phyloP scores from a whole-genome alignment of 441 rosid genomes.

The Hypseocharis bilobata region DNA sequence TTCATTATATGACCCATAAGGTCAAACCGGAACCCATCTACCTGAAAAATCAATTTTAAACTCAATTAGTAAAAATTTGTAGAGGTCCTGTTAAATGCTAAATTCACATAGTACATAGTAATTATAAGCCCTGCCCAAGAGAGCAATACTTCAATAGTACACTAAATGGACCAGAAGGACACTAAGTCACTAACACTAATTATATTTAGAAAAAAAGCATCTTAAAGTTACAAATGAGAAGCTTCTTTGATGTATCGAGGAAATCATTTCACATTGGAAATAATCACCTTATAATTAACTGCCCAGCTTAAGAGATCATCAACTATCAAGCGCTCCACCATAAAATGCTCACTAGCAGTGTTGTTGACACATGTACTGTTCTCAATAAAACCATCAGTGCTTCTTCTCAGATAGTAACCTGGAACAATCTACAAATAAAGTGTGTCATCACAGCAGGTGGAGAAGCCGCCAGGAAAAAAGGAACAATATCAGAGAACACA shows the following conservation, averaged over 20 bases:
- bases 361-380: conserved; percentile 81
- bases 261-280: not conserved
- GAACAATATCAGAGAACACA: not conserved
- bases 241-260: not conserved
- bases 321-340: conserved; percentile 77
- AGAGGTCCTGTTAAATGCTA: conserved; percentile 5
- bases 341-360: conserved; percentile 96
- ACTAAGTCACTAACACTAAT: not conserved
- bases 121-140: not conserved
- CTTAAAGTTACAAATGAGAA: too few relatives aligned
- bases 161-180: not conserved
- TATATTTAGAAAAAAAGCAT: not conserved
- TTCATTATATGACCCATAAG: conserved; percentile 98
- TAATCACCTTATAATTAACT: conserved; percentile 71
- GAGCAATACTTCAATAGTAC: not conserved
- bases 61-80: conserved; percentile 19
- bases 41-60: conserved; percentile 39
- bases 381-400: conserved; percentile 69
- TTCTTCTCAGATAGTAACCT: conserved; percentile 91
- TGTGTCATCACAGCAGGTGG: conserved; percentile 12
- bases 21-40: conserved; percentile 94
- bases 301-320: conserved; percentile 88
- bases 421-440: conserved; percentile 67
- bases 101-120: not conserved
- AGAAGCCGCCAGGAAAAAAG: conserved; percentile 14